Base-by-base conservation (phyloP, 1,284 basidiomycete species). In the Papiliotrema terrestris region DNA sequence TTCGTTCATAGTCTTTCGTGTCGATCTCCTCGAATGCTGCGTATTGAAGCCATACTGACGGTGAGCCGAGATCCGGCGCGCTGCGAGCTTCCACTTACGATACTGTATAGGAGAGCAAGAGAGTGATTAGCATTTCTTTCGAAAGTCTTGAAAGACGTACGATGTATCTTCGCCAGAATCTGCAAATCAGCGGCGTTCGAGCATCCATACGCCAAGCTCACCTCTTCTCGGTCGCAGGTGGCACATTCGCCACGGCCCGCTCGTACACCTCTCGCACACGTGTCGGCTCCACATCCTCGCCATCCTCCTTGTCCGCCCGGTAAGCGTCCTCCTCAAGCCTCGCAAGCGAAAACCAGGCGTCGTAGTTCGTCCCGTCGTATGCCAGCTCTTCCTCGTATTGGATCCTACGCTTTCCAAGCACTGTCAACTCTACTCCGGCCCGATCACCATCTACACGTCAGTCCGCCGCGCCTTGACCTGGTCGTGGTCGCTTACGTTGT, bases 11-110 rank as follows among this genome's bases (percentile, higher is more conserved):
- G 69, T 98, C 94, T 84, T 90, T 89, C 0, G 87, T 88, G 60
- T 98, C 95, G 45, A 93, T 86, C 78, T 98, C 96, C 76, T 99
- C 96, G 65, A 98, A 98, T 29, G 97, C 78, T 0, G 96, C 94
- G 76, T 98, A 99, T 73, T 93, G 86, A 43, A 98, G 76, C 94
- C 94, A 98, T 23, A 98, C 72, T 67, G 48, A 46, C 13, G n/a
- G 29, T 47, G 9, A 48, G 36, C 47, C 49, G 47, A 38, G 5
- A 55, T 38, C 46, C 13, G 43, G 45, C n/a, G 5, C 35, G 19
- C 42, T 36, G 48, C 29, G 20, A 25, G 29, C 14, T n/a, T 26
- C 9, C 17, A 66, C 66, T 62, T 38, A 68, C 68, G 37, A 50
- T 66, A 70, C 59, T 63, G 57, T 39, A 66, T 2, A 36, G 15